Conservation (phyloP, 1,139 yeast genomes). For the Protomyces gravidus region DNA sequence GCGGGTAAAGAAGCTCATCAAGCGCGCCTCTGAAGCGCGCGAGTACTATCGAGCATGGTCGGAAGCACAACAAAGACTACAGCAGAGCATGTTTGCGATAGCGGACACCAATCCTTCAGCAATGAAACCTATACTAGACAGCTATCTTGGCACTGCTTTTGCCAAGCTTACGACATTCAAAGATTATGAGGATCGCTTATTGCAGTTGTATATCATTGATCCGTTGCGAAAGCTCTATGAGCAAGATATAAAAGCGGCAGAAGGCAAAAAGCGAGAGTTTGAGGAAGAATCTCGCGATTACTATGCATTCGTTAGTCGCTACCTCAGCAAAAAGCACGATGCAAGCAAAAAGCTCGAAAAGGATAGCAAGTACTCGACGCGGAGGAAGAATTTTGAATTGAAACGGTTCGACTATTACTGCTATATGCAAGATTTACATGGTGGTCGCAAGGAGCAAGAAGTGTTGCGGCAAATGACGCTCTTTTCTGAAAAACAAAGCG, state of each 20-base stretch:
- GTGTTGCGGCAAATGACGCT: constrained; percentile 43
- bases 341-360: constrained; percentile 44
- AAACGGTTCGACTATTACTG: constrained; percentile 68
- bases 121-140: constrained; percentile 40
- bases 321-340: constrained; percentile 59
- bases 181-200: constrained; percentile 34
- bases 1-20: constrained; percentile 45
- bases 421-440: constrained; percentile 57
- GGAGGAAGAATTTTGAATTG: constrained; percentile 60
- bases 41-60: constrained; percentile 42
- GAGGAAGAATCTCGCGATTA: constrained; percentile 71
- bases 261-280: constrained; percentile 51
- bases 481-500: constrained; percentile 42
- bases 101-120: constrained; percentile 41
- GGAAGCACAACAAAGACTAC: constrained; percentile 42
- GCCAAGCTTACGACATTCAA: constrained; percentile 32
- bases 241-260: constrained; percentile 44
- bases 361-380: constrained; percentile 58
- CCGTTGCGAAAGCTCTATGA: constrained; percentile 46
- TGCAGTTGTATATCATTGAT: constrained; percentile 42
- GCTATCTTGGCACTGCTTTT: constrained; percentile 37
- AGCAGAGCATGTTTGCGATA: constrained; percentile 38
- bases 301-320: constrained; percentile 68
- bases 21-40: constrained; percentile 41
- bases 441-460: constrained; percentile 48